phyloP scores from a whole-genome alignment of 345 rosid species.

The Citropsis articulata region DNA sequence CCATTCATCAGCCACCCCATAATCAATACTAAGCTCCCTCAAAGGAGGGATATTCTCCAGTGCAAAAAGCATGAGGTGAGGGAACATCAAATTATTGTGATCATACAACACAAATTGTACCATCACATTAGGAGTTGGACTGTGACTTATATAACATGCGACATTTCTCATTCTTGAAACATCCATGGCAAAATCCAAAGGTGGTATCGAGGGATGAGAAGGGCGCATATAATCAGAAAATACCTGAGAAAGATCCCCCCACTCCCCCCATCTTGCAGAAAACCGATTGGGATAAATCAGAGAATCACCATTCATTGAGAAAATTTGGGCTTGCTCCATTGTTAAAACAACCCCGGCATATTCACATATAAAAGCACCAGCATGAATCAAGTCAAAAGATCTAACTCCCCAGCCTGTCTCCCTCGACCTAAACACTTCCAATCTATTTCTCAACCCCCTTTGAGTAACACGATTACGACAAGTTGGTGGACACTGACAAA shows the following conservation, averaged over 20 bases:
- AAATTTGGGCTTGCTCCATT: slow-evolving; percentile 75
- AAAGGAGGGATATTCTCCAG: slow-evolving; percentile 87
- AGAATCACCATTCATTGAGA: slow-evolving; percentile 77
- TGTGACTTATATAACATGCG: slow-evolving; percentile 91
- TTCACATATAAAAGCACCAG: slow-evolving; percentile 90
- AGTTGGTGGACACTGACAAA: slow-evolving; percentile 70
- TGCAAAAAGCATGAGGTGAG: slow-evolving; percentile 90
- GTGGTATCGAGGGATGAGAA: slow-evolving; percentile 64
- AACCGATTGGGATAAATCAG: slow-evolving; percentile 75
- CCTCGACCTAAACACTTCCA: slow-evolving; percentile 86
- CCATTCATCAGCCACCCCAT: slow-evolving; percentile 84
- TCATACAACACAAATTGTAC: slow-evolving; percentile 83
- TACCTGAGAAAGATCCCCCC: slow-evolving; percentile 89
- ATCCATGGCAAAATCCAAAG: slow-evolving; percentile 91
- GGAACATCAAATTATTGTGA: slow-evolving; percentile 85
- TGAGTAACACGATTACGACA: slow-evolving; percentile 83
- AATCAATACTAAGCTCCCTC: slow-evolving; percentile 90
- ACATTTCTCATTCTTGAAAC: slow-evolving; percentile 92
- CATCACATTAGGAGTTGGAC: slow-evolving; percentile 75
- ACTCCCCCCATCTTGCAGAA: slow-evolving; percentile 63
- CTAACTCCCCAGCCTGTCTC: slow-evolving; percentile 97
- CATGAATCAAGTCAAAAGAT: slow-evolving; percentile 77
- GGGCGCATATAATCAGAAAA: slow-evolving; percentile 52
- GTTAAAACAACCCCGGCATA: slow-evolving; percentile 88
- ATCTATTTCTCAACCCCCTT: slow-evolving; percentile 58